These are phyloP conservation scores for Colletotrichum lupini DNA, from an alignment of 2,329 filamentous ascomycete genomes.

Conservation along the genomic window DNA sequence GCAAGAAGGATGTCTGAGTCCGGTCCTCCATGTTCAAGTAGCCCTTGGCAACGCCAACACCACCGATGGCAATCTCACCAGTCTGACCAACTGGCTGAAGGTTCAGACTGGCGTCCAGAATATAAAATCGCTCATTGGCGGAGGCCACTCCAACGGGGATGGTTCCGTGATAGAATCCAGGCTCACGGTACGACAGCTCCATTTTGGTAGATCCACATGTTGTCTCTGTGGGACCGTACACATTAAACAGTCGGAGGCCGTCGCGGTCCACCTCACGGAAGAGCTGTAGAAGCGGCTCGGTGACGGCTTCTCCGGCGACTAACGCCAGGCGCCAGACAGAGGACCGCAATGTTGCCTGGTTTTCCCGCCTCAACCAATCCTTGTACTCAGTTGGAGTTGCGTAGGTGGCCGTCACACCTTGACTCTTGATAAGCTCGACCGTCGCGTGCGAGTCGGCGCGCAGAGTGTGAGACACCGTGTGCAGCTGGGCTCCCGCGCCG, in stretches of 20 bases:
- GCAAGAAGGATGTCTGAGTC: background rate
- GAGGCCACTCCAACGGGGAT: slow-evolving; percentile 36
- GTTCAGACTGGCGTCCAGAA: slow-evolving; percentile 49
- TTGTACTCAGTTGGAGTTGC: background rate
- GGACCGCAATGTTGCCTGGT: background rate
- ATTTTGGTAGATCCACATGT: slow-evolving; percentile 35
- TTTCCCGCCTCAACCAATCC: background rate
- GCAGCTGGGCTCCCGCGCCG: background rate
- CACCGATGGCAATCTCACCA: slow-evolving; percentile 47
- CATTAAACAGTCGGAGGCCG: slow-evolving; percentile 36
- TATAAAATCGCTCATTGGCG: slow-evolving; percentile 51
- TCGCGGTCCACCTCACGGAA: slow-evolving; percentile 23
- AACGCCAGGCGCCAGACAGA: slow-evolving; percentile 37
- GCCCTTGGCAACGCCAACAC: slow-evolving; percentile 43
- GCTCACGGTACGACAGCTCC: slow-evolving; percentile 1
- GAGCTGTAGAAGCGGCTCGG: slow-evolving; percentile 11
- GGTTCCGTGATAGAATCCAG: slow-evolving; percentile 11
- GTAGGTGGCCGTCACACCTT: background rate
- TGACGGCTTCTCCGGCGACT: slow-evolving; percentile 37
- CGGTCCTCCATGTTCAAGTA: slow-evolving; percentile 44
- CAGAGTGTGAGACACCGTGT: background rate
- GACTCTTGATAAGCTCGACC: background rate
- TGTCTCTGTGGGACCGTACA: slow-evolving; percentile 47
- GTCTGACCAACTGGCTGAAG: slow-evolving; percentile 50
- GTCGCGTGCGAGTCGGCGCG: background rate